Conservation (phyloP, 2,329 filamentous ascomycete genomes). For the Fusarium nanum region DNA sequence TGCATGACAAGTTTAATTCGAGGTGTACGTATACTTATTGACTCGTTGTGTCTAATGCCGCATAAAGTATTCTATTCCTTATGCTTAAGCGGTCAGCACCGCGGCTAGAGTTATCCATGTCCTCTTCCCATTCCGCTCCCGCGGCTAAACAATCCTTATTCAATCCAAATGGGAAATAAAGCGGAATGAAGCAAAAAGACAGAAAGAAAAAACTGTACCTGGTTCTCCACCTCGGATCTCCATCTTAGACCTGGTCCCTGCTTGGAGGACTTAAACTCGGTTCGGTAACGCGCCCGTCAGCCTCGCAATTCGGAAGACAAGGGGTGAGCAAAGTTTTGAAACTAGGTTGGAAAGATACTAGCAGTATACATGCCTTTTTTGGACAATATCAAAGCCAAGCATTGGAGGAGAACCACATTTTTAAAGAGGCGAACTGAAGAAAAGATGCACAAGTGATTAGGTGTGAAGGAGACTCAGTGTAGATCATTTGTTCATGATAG, state of each 20-base stretch:
- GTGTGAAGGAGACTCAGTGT: neutral
- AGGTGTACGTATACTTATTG: neutral
- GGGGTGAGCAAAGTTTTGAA: conserved; percentile 10
- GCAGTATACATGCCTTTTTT: conserved; percentile 30
- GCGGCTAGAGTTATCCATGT: neutral
- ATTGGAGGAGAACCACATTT: conserved; percentile 24
- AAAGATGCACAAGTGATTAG: neutral
- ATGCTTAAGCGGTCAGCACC: neutral
- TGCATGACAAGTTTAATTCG: neutral
- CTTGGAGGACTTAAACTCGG: conserved; percentile 6
- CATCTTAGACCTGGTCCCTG: conserved; percentile 22
- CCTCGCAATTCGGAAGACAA: conserved; percentile 31
- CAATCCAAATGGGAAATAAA: conserved; percentile 4
- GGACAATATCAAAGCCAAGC: conserved; percentile 16
- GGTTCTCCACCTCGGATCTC: conserved; percentile 30
- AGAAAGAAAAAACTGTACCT: conserved; percentile 1
- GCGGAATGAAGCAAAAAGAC: neutral
- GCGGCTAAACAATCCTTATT: neutral
- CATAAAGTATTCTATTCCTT: neutral
- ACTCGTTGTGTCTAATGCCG: neutral
- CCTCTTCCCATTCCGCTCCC: conserved; percentile 4
- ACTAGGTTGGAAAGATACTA: conserved; percentile 22
- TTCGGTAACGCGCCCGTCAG: conserved; percentile 36
- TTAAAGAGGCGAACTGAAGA: conserved; percentile 9
- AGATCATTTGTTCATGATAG: too few species aligned